Conservation (phyloP, 208 protist species). For the Novymonas esmeraldas region DNA sequence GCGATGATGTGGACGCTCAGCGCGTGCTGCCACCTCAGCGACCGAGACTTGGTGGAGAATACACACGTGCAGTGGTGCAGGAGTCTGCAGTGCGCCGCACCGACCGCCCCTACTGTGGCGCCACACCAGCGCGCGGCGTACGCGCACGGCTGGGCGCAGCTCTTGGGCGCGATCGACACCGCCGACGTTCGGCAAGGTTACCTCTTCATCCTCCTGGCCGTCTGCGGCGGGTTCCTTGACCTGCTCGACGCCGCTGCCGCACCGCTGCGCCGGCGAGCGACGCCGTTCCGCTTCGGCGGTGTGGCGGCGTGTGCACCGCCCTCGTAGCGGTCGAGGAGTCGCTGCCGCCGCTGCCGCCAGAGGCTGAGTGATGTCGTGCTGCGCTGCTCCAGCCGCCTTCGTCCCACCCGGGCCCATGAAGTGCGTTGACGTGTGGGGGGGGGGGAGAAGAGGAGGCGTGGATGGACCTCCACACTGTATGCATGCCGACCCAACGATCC, state of each 20-base stretch:
- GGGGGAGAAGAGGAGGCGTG: no score
- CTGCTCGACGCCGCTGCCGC: neutral
- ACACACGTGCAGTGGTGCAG: constrained; percentile 14
- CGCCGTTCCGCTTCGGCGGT: neutral
- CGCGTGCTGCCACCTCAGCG: constrained; percentile 17
- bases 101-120: neutral
- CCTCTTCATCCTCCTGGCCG: constrained; percentile 11
- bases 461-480: no score
- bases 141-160: constrained; percentile 2
- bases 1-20: constrained; percentile 11
- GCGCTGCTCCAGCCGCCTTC: no score
- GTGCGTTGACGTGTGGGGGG: no score
- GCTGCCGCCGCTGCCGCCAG: no score
- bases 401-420: no score
- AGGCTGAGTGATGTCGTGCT: no score
- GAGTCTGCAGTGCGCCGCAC: neutral
- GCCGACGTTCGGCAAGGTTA: constrained; percentile 16
- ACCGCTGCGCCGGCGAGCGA: neutral
- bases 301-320: no score
- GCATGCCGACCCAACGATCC: no score
- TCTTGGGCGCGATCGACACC: constrained; percentile 1
- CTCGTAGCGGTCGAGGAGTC: no score
- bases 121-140: constrained; percentile 4
- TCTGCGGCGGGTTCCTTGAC: constrained; percentile 7
- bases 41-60: constrained; percentile 27